Evolutionary conservation across 768 basidiomycete genomes (phyloP).

Genomic region (Peribolospora baueri): DNA sequence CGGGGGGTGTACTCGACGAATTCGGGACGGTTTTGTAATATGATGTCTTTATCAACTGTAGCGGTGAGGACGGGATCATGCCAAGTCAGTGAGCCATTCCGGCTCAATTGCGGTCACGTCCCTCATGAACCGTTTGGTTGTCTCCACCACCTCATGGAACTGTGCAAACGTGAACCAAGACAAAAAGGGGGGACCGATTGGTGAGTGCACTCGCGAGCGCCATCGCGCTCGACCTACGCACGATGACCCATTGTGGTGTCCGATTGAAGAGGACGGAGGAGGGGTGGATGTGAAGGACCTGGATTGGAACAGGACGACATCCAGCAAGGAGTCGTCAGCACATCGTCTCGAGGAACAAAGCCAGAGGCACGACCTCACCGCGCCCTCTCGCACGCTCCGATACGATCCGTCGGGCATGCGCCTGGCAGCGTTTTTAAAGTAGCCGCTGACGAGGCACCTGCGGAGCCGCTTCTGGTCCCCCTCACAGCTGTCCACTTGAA

Average conservation of each 20-base stretch:
- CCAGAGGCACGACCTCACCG: constrained; percentile 26
- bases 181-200: background rate
- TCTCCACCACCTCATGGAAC: constrained; percentile 89
- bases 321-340: background rate
- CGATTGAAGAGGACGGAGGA: constrained; percentile 82
- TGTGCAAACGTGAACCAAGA: background rate
- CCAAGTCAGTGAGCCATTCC: constrained; percentile 46
- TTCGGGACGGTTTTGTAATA: background rate
- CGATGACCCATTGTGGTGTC: constrained; percentile 62
- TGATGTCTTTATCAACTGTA: background rate
- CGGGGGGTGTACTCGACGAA: too few species aligned
- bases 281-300: constrained; percentile 77
- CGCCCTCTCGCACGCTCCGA: constrained; percentile 59
- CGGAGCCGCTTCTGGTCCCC: constrained; percentile 61
- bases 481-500: constrained; percentile 63
- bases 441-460: constrained; percentile 74
- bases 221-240: too few species aligned
- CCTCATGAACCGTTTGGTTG: constrained; percentile 80
- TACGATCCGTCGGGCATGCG: constrained; percentile 88
- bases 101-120: constrained; percentile 84
- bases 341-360: background rate
- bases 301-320: background rate
- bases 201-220: background rate
- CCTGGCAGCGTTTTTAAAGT: constrained; percentile 78
- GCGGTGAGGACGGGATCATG: constrained; percentile 12